Conservation (phyloP, 208 protist genomes). For the Sergeia podlipaevii region DNA sequence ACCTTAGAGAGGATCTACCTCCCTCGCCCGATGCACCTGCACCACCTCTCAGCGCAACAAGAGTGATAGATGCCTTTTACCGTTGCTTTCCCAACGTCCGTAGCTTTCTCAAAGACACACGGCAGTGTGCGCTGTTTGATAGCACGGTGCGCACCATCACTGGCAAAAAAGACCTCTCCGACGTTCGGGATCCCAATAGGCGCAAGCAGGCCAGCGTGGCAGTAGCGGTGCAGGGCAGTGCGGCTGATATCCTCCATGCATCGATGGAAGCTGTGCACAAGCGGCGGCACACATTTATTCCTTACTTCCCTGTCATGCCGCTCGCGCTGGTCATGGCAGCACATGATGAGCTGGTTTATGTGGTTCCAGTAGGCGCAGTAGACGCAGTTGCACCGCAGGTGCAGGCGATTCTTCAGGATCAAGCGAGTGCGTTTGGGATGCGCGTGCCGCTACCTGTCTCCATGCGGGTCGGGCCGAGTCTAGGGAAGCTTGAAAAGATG, state of each 20-base stretch:
- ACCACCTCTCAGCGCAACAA: slow-evolving; percentile 11
- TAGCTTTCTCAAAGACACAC: slow-evolving; percentile 49
- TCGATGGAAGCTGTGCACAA: slow-evolving; percentile 73
- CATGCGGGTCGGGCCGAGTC: slow-evolving; percentile 37
- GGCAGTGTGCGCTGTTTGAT: slow-evolving; percentile 30
- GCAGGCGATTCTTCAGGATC: slow-evolving; percentile 43
- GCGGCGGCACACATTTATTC: slow-evolving; percentile 43
- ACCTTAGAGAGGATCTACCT: neutral
- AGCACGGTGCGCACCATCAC: slow-evolving; percentile 36
- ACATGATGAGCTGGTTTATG: slow-evolving; percentile 87
- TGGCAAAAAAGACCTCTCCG: slow-evolving; percentile 34
- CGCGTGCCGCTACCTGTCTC: slow-evolving; percentile 64
- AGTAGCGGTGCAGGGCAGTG: slow-evolving; percentile 76
- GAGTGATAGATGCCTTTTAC: slow-evolving; percentile 54
- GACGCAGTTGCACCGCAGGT: slow-evolving; percentile 34
- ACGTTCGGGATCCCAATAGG: slow-evolving; percentile 34
- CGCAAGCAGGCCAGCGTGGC: slow-evolving; percentile 69
- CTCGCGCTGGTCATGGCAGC: slow-evolving; percentile 58
- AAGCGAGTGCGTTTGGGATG: slow-evolving; percentile 22
- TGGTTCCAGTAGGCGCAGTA: slow-evolving; percentile 35
- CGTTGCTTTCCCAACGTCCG: slow-evolving; percentile 54
- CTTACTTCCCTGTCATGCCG: slow-evolving; percentile 49
- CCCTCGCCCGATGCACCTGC: neutral
- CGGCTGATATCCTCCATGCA: slow-evolving; percentile 76
- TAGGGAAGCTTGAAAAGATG: slow-evolving; percentile 38